Evolutionary conservation across 495 filamentous ascomycete genomes (phyloP), one percentile per base, ranked within the genome.

Genomic region (Aspergillus panamensis): DNA sequence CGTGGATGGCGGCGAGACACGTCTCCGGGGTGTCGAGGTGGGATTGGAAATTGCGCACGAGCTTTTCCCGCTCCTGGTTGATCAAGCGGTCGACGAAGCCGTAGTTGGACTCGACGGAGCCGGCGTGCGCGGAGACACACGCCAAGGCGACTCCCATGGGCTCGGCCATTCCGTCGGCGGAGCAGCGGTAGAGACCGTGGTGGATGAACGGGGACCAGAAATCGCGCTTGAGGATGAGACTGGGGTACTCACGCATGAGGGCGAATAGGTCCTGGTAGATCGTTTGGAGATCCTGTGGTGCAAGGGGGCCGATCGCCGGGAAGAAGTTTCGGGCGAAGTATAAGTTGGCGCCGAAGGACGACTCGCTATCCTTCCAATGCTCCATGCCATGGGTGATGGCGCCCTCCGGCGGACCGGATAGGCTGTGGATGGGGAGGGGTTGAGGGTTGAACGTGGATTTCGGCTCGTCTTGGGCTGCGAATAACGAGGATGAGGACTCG

Each of bases 161-260:
- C 17, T 61, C 56, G 8, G 47, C 49, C 58, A 64, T 56, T 0
- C 51, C 53, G 14, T 55, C 55, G 21, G 57, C 44, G 3, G 62
- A 58, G 19, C 48, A 58, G 29, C 58, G 54, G 19, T 64, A 59
- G 21, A 61, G 25, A 12, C 37, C 21, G 29, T 61, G 62, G 45
- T 64, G 62, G 7, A 64, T 21, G 32, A 64, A 64, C 0, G 62
- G 58, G 13, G 62, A 64, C 55, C 51, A 61, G 42, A 53, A 56
- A 9, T 64, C 55, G 12, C 56, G 58, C 13, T 61, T 51, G 19
- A 64, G 58, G 16, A 55, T 55, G 14, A 64, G 25, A 6, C 51
- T 37, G 1, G 59, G 52, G 17, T 64, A 64, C 9, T 59, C 55
- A 21, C 58, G 58, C 7, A 64, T 51, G 10, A 55, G 20, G 13